A percentile compares a stretch with the other conserved stretches of the same genome.
Evolutionary conservation across 1,284 basidiomycete species (phyloP).

Genomic region (Thelephora terrestris): DNA sequence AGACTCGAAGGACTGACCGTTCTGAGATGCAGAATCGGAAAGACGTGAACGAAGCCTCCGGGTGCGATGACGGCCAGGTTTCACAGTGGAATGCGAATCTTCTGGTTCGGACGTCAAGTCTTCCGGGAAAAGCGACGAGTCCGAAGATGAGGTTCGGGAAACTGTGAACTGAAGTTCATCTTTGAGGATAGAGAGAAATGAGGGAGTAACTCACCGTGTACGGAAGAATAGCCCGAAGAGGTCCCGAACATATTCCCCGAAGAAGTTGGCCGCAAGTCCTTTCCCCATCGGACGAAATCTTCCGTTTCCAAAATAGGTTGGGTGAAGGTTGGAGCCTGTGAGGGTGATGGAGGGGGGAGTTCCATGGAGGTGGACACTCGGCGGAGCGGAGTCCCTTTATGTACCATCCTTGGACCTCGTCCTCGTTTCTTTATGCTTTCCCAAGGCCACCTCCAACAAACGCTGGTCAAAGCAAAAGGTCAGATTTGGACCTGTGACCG

Average conservation of each 20-base stretch:
- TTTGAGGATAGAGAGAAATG: neutral
- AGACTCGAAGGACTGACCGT: neutral
- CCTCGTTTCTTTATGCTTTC: no score
- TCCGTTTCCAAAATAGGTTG: neutral
- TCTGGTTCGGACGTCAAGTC: neutral
- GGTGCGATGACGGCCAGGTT: neutral
- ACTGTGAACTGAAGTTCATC: neutral
- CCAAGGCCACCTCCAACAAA: no score
- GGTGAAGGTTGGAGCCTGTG: neutral
- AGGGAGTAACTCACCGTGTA: neutral
- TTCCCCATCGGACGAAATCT: neutral
- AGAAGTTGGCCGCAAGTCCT: neutral
- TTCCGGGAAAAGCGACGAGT: neutral
- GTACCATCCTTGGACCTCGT: no score
- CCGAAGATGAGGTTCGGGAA: neutral
- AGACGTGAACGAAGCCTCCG: neutral
- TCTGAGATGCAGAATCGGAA: neutral
- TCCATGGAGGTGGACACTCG: neutral
- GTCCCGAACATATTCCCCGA: no score
- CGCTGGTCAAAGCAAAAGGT: no score
- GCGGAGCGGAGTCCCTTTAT: no score
- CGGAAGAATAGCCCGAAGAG: neutral
- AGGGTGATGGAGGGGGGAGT: neutral
- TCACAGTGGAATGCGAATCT: neutral
- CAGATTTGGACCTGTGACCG: no score